Evolutionary conservation across 176 grass and related monocot genomes (phyloP), one percentile per base, ranked within the genome.

Genomic region (Elymus sibiricus): DNA sequence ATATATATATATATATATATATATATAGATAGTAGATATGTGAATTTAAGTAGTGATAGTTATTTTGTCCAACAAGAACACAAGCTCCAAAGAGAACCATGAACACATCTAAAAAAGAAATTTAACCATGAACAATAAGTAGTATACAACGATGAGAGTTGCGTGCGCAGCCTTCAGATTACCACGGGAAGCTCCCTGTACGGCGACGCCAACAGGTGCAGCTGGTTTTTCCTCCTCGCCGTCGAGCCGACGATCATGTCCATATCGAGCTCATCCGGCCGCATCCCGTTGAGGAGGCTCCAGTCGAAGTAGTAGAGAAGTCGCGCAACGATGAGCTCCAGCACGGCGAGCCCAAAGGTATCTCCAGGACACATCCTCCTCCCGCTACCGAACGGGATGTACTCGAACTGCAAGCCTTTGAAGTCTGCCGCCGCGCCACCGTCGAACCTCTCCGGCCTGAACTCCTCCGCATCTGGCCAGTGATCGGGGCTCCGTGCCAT

Each of bases 361-460:
- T 67, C 44, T 6, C 82, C 82, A 1, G 87, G 76, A 40, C 87
- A 89, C n/a, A 85, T 89, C 77, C 88, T 90, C 19, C 88, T 60
- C 1, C 88, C 77, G 2, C 76, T 53, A 1, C 88, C 83, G 29
- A 89, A 89, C 1, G 82, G 88, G n/a, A 89, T 3, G 51, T 29
- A 85, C 31, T 90, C 43, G 19, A 67, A 86, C 9, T 42, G 7
- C 1, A 3, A 3, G 4, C 88, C 83, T 61, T 70, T 86, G 31
- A 38, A 86, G n/a, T 90, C 83, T 3, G 47, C 49, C 1, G 2
- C 14, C 3, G 3, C 39, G 1, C 11, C 21, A 3, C 64, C 26
- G 8, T 3, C 85, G 53, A 58, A 58, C 53, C 53, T 58, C 53
- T 58, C 53, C 53, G 53, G 53, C 53, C 19, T 58, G 53, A 58